Percentiles rank a stretch among this genome's conserved stretches.
These are phyloP conservation scores for Miamiensis avidus DNA, from an alignment of 169 alveolate genomes.

Conservation along the genomic window DNA sequence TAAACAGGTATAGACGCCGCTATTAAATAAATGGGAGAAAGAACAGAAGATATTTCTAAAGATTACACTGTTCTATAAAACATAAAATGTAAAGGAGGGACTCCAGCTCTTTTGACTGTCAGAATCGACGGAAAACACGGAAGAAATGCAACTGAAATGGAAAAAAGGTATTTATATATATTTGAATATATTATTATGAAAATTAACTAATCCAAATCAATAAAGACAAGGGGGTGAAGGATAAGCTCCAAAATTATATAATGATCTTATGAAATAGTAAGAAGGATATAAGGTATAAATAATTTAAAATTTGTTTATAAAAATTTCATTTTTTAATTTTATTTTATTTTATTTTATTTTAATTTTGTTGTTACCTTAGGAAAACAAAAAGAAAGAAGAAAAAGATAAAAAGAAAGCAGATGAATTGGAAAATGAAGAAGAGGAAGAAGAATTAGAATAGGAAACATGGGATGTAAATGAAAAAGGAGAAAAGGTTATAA, in stretches of 20 bases:
- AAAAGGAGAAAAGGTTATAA: constrained; percentile 42
- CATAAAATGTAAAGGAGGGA: constrained; percentile 71
- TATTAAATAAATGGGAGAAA: constrained; percentile 52
- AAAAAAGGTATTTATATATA: constrained; percentile 5
- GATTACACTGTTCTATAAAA: constrained; percentile 67
- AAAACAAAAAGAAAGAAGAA: constrained; percentile 24
- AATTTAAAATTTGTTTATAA: no score
- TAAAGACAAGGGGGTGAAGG: constrained; percentile 42
- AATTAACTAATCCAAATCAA: constrained; percentile 23
- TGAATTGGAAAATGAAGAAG: constrained; percentile 30
- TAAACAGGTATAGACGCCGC: constrained; percentile 77
- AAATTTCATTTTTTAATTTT: no score
- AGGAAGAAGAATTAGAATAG: constrained; percentile 48
- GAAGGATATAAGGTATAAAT: constrained; percentile 37
- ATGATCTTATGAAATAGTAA: constrained; percentile 51
- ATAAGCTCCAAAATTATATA: constrained; percentile 56
- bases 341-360: no score
- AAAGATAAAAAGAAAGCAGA: constrained; percentile 13
- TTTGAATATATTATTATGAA: not conserved
- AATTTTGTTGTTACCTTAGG: no score
- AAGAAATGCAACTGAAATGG: not conserved
- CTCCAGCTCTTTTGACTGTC: constrained; percentile 59
- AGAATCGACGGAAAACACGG: constrained; percentile 36
- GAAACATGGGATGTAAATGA: constrained; percentile 55
- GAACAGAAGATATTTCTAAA: constrained; percentile 58